Percentiles rank a stretch among this genome's conserved stretches.
Conservation (phyloP, 2,329 filamentous ascomycete genomes). For the Orbilia oligospora region DNA sequence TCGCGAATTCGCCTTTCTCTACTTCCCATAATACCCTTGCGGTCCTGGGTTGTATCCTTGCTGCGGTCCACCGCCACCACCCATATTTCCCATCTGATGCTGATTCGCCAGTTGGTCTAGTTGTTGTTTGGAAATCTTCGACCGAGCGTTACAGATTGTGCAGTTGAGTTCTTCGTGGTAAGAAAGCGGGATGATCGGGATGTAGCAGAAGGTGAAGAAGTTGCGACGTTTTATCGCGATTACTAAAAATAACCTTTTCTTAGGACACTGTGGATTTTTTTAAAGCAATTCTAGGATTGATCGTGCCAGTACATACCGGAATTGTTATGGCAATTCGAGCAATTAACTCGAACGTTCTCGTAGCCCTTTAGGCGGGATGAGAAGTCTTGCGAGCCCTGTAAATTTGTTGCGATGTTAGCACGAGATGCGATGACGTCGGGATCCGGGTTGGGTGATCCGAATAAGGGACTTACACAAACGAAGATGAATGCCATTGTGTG, state of each 20-base stretch:
- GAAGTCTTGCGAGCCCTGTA: conserved; percentile 67
- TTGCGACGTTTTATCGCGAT: conserved; percentile 62
- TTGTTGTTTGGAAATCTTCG: conserved; percentile 53
- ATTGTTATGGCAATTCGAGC: conserved; percentile 71
- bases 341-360: conserved; percentile 71
- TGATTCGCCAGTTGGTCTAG: conserved; percentile 53
- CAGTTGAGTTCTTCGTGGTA: conserved; percentile 59
- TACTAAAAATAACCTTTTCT: conserved; percentile 33
- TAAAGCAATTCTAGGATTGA: background rate
- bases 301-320: conserved; percentile 38
- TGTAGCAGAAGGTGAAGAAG: conserved; percentile 64
- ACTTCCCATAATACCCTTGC: conserved; percentile 58
- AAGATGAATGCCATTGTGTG: conserved; percentile 59
- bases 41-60: conserved; percentile 37
- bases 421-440: conserved; percentile 37
- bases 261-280: background rate
- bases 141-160: conserved; percentile 59
- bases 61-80: conserved; percentile 26
- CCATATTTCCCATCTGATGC: conserved; percentile 40
- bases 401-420: conserved; percentile 39
- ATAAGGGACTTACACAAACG: conserved; percentile 47
- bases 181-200: conserved; percentile 60
- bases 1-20: background rate
- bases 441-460: background rate
- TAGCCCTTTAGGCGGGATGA: conserved; percentile 68